Evolutionary conservation across 2,329 filamentous ascomycete genomes (phyloP), one percentile per base, ranked within the genome.

Genomic region (Bipolaris victoriae): DNA sequence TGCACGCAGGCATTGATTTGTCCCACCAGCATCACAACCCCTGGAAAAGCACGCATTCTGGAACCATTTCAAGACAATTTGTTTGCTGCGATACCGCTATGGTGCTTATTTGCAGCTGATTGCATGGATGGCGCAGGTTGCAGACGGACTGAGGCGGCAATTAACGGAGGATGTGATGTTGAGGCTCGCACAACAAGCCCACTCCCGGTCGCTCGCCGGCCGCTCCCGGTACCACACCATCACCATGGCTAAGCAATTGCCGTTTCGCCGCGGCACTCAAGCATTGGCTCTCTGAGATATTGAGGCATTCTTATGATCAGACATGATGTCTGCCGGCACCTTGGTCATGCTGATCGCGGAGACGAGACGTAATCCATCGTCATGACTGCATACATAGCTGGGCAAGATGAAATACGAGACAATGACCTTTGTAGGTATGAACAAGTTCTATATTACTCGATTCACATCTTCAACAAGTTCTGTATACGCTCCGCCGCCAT

Each of bases 141-240:
- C 40, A 49, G 62, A 24, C 65, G 69, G 64, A 43, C 54, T 57
- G 44, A 51, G n/a, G 33, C 62, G 70, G 70, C 60, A 66, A 73
- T 22, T 58, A 55, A 61, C 66, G 70, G 69, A 62, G 61, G 40
- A 61, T 48, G 58, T 33, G 63, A 71, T 66, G 63, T 56, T 62
- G 47, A 51, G 56, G 54, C 56, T 50, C 50, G 61, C 9, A 61
- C 56, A 53, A 31, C 37, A 43, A 53, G 10, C 24, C 16, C 37
- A 35, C 52, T 29, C 16, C 45, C 53, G 59, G 49, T 9, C 26
- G 52, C 50, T 40, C 54, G 52, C 58, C 61, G 63, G 56, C 29
- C 47, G 44, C 39, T 55, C 55, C 63, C 62, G 62, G 59, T 52
- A 49, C 29, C 47, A 41, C 37, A 36, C 24, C 20, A 39, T 29